phyloP scores from a whole-genome alignment of 345 rosid species.

The Brassica incana region DNA sequence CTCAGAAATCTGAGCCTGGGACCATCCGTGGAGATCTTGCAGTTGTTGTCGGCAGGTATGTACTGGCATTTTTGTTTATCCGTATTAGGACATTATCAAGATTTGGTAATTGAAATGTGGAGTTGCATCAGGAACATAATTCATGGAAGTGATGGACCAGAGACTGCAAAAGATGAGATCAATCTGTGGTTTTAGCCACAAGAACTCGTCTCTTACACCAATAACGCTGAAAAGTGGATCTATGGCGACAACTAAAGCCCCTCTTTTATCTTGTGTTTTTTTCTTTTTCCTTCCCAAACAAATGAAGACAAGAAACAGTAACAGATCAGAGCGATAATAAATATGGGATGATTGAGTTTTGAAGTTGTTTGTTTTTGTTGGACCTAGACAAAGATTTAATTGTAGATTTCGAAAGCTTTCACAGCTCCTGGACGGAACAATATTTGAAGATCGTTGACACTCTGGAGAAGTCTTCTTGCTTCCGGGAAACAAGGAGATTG shows the following conservation, averaged over 20 bases:
- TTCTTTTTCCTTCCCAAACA: background rate
- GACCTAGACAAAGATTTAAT: too few species aligned
- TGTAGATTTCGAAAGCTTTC: too few species aligned
- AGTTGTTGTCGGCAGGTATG: slow-evolving; percentile 84
- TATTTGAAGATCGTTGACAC: background rate
- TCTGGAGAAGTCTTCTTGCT: background rate
- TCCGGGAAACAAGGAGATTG: background rate
- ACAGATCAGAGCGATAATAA: slow-evolving; percentile 3
- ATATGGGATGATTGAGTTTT: slow-evolving; percentile 4
- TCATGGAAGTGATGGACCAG: slow-evolving; percentile 97
- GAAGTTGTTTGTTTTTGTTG: background rate
- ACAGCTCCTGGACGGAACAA: too few species aligned
- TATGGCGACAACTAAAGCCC: slow-evolving; percentile 64
- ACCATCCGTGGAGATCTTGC: slow-evolving; percentile 98
- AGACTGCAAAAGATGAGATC: slow-evolving; percentile 92
- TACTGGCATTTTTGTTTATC: background rate
- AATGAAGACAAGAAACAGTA: slow-evolving; percentile 1
- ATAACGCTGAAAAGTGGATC: slow-evolving; percentile 88
- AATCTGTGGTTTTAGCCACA: slow-evolving; percentile 92
- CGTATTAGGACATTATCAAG: background rate
- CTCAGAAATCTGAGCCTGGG: slow-evolving; percentile 97
- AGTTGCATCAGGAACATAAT: slow-evolving; percentile 69
- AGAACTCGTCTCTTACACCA: slow-evolving; percentile 77
- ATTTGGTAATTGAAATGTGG: slow-evolving; percentile 18
- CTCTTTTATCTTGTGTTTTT: background rate